Evolutionary conservation across 1,139 yeast species (phyloP).

Genomic region (Blastobotrys arbuscula): DNA sequence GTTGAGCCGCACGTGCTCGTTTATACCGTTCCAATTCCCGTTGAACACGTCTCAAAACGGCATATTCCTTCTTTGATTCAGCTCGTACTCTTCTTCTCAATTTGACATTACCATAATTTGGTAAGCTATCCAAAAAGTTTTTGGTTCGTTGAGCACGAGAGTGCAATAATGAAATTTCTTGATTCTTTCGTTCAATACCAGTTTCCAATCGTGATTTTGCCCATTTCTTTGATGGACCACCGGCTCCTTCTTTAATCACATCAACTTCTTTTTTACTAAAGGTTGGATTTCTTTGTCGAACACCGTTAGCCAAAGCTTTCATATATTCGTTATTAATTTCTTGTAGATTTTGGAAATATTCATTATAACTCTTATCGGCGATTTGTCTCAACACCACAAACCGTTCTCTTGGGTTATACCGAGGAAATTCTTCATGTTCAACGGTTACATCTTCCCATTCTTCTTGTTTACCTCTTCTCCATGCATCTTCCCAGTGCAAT

Average conservation of each 20-base stretch:
- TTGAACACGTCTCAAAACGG: constrained; percentile 16
- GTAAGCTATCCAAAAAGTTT: constrained; percentile 10
- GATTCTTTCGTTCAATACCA: constrained; percentile 11
- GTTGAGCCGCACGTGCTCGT: constrained; percentile 13
- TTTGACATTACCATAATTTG: constrained; percentile 12
- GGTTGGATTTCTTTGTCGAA: constrained; percentile 8
- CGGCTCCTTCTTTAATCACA: constrained; percentile 9
- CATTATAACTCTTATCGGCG: constrained; percentile 34
- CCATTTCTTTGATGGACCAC: constrained; percentile 16
- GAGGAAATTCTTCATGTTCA: constrained; percentile 54
- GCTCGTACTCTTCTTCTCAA: constrained; percentile 14
- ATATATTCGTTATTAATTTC: constrained; percentile 6
- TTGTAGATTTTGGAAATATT: constrained; percentile 7
- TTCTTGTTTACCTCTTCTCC: constrained; percentile 76
- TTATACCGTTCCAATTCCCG: constrained; percentile 15
- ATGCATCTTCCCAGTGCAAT: constrained; percentile 74
- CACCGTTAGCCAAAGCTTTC: constrained; percentile 8
- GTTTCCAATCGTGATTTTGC: constrained; percentile 5
- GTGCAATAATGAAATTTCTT: constrained; percentile 8
- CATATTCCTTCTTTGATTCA: constrained; percentile 14
- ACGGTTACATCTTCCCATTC: constrained; percentile 51
- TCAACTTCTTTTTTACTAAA: constrained; percentile 4
- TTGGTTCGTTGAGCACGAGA: constrained; percentile 13
- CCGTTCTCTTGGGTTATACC: constrained; percentile 60
- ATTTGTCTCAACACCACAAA: constrained; percentile 53